A percentile compares a stretch with the other conserved stretches of the same genome.
Conservation (phyloP, 176 grass and related monocot species). For the Ensete ventricosum region DNA sequence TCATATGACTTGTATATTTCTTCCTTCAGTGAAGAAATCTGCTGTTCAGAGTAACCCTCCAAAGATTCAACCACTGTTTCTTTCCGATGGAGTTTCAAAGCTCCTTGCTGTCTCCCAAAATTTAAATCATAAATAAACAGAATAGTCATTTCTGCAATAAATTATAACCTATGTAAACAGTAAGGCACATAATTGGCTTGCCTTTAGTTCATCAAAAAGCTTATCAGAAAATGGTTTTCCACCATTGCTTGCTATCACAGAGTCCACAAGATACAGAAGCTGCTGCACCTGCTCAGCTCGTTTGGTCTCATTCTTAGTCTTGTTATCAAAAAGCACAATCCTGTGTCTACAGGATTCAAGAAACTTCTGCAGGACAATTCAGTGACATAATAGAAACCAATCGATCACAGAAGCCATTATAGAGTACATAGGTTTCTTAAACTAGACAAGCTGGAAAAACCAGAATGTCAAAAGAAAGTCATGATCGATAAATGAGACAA, state of each 20-base stretch:
- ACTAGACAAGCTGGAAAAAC: too few species aligned
- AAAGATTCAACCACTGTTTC: conserved; percentile 17
- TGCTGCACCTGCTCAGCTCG: conserved; percentile 19
- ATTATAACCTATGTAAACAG: neutral
- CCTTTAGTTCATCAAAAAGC: conserved; percentile 49
- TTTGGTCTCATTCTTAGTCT: conserved; percentile 21
- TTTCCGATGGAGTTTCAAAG: conserved; percentile 16
- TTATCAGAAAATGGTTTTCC: conserved; percentile 49
- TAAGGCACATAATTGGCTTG: conserved; percentile 12
- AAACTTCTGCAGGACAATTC: conserved; percentile 25
- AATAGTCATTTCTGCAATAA: neutral
- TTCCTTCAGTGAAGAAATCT: conserved; percentile 43
- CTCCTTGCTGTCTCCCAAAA: conserved; percentile 31
- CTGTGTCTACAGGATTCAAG: conserved; percentile 32
- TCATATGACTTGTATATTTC: conserved; percentile 43
- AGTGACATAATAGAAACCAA: neutral
- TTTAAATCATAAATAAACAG: neutral
- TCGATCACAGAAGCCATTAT: neutral
- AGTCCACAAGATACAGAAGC: conserved; percentile 37
- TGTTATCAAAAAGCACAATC: conserved; percentile 57
- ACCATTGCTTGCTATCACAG: conserved; percentile 27
- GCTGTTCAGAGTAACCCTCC: conserved; percentile 38
- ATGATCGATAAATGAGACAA: too few species aligned
- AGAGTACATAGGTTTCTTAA: neutral
- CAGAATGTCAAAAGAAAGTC: too few species aligned